phyloP scores from a whole-genome alignment of 495 filamentous ascomycete genomes.

The Hypoxylon fragiforme region DNA sequence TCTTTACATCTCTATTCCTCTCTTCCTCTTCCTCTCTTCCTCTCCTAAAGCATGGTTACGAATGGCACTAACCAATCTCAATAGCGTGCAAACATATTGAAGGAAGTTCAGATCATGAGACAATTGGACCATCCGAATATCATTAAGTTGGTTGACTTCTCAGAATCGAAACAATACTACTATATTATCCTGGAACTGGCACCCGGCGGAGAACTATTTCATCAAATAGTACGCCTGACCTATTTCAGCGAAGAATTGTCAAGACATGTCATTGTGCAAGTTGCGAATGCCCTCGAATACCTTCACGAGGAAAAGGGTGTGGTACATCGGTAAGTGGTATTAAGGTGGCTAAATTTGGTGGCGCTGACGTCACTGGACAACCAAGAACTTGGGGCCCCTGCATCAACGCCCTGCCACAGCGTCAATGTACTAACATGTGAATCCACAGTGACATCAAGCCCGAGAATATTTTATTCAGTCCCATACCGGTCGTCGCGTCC shows the following conservation, averaged over 20 bases:
- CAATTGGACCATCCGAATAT: conserved; percentile 95
- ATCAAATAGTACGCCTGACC: conserved; percentile 96
- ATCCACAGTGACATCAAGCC: conserved; percentile 94
- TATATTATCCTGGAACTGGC: conserved; percentile 96
- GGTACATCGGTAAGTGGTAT: conserved; percentile 81
- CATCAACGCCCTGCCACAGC: conserved; percentile 17
- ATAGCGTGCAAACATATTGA: conserved; percentile 93
- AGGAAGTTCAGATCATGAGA: conserved; percentile 99
- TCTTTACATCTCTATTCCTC: not conserved
- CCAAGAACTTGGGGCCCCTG: conserved; percentile 16
- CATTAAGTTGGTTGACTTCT: conserved; percentile 88
- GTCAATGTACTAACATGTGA: conserved; percentile 25
- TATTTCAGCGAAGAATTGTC: conserved; percentile 97
- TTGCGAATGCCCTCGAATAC: conserved; percentile 91
- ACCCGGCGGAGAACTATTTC: conserved; percentile 94
- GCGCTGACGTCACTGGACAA: conserved; percentile 20
- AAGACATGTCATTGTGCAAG: conserved; percentile 90
- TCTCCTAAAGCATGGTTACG: not conserved
- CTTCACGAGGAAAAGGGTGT: conserved; percentile 93
- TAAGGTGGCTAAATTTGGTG: conserved; percentile 24
- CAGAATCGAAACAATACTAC: conserved; percentile 92
- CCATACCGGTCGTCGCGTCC: conserved; percentile 76
- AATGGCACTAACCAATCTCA: conserved; percentile 15
- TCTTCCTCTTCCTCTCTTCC: too few species aligned
- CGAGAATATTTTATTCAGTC: conserved; percentile 93